phyloP scores from a whole-genome alignment of 306 rosid species.

The Castanea crenata region DNA sequence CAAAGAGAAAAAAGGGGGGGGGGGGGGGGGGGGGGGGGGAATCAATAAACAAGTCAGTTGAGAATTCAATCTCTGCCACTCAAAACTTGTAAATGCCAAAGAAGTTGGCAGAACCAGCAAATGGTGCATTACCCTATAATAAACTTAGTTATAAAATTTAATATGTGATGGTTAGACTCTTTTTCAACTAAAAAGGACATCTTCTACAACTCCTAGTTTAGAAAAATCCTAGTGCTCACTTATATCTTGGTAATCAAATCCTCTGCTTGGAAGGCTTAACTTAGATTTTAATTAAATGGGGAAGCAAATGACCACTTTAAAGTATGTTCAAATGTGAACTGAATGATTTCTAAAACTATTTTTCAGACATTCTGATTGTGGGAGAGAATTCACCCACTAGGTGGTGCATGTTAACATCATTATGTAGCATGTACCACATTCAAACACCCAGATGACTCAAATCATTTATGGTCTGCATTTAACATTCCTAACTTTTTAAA shows the following conservation, averaged over 20 bases:
- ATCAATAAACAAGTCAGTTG: background rate
- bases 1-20: background rate
- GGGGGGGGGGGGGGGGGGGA: background rate
- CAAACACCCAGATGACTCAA: too few relatives aligned
- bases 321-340: background rate
- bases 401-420: too few relatives aligned
- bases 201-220: background rate
- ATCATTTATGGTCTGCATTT: too few relatives aligned
- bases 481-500: too few relatives aligned
- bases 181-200: background rate
- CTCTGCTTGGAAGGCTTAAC: background rate
- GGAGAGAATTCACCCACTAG: too few relatives aligned
- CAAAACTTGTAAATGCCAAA: background rate
- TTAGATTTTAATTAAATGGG: background rate
- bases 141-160: background rate
- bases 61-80: slow-evolving; percentile 2
- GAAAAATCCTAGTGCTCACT: background rate
- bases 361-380: too few relatives aligned
- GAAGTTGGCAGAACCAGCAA: background rate
- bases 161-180: background rate
- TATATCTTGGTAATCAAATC: background rate
- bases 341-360: background rate
- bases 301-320: background rate
- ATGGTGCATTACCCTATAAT: background rate
- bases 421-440: too few relatives aligned